Base-by-base conservation (phyloP, 192 early-diverging fungal species). In the Backusella westeae region DNA sequence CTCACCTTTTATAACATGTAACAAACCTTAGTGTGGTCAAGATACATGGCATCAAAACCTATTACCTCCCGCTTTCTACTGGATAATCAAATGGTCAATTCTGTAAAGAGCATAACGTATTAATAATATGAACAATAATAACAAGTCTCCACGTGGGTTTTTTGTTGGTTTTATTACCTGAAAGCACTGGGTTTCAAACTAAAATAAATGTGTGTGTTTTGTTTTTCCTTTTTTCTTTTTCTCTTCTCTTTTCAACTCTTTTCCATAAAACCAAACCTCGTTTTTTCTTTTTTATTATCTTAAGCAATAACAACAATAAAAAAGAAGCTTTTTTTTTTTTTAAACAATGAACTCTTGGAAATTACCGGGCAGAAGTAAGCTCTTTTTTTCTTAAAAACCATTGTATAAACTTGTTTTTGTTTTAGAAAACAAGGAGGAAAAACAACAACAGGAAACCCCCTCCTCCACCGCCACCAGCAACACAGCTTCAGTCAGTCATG, bases 281-380 rank as follows among this genome's bases (percentile, higher is more conserved):
- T 49, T 53, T 69, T 39, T 39, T 75, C 46, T 68, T 41, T 75
- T 75, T 75, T 32, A 32, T 32, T 32, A 32, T 32, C 39, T 7
- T 44, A 67, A 32, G n/a, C 38, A 34, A 38, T 14, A 69, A 56
- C 4, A 29, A 14, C 8, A 63, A 63, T 14, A 63, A 59, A 12
- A 12, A 59, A 63, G 1, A 56, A 63, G 56, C 3, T 17, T 56
- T 6, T 29, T 69, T 29, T 69, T 17, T 29, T 44, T 44, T 44
- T 6, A 41, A 36, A 69, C 26, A 41, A 81, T 81, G 80, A 81
- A 81, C 66, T 78, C 80, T 36, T 81, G 80, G 80, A 81, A 81
- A 68, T 75, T 81, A 77, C 73, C 80, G 34, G 73, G 80, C 38
- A 81, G 74, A 75, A 81, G 80, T 81, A 75, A 71, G 75, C 19